phyloP scores from a whole-genome alignment of 2,329 filamentous ascomycete species.

The Pseudopithomyces chartarum region DNA sequence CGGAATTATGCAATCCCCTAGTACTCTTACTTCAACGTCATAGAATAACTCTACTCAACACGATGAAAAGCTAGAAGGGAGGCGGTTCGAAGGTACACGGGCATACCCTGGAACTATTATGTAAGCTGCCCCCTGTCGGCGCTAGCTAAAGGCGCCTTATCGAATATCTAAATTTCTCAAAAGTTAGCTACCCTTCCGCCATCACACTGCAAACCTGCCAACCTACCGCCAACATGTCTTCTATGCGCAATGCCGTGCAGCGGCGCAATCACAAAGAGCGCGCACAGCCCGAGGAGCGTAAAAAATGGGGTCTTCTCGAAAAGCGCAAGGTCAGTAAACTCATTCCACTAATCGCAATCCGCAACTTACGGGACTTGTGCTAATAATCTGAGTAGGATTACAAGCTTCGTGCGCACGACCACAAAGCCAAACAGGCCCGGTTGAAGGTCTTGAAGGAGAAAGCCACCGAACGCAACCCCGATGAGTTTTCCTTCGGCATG shows the following conservation, averaged over 20 bases:
- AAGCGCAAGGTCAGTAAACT: conserved; percentile 72
- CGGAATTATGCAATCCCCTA: not conserved
- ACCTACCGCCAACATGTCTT: conserved; percentile 31
- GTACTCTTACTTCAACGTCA: not conserved
- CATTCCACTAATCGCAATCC: not conserved
- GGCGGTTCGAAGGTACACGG: not conserved
- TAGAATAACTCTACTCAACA: not conserved
- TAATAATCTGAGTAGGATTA: conserved; percentile 57
- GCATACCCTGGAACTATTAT: not conserved
- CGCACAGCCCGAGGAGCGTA: conserved; percentile 80
- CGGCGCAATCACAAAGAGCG: conserved; percentile 89
- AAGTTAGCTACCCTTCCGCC: not conserved
- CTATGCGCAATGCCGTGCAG: conserved; percentile 54
- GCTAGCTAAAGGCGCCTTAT: not conserved
- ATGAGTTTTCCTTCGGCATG: conserved; percentile 71
- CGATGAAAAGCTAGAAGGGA: not conserved
- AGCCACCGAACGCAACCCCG: conserved; percentile 65
- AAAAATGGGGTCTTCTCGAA: conserved; percentile 88
- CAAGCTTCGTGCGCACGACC: conserved; percentile 67
- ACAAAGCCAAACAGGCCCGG: conserved; percentile 65
- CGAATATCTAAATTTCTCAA: conserved; percentile 2
- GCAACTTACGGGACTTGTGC: not conserved
- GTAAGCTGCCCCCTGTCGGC: not conserved
- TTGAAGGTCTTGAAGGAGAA: conserved; percentile 64
- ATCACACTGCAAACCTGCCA: not conserved